A percentile compares a stretch with the other conserved stretches of the same genome.
Conservation (phyloP, 1,139 yeast species). For the Candida dubliniensis region DNA sequence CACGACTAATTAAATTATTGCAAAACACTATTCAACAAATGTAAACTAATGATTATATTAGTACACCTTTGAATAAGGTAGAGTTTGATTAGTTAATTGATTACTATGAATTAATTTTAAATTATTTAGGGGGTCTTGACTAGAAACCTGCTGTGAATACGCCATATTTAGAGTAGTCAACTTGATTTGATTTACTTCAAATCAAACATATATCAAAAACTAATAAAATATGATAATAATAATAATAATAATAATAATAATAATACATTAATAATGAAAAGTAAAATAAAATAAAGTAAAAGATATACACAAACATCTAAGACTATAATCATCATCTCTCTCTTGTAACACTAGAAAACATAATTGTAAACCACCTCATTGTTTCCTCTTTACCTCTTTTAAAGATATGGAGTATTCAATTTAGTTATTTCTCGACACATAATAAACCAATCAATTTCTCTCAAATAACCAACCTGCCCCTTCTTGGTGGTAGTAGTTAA, state of each 20-base stretch:
- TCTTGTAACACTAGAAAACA: no score
- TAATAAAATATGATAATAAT: not conserved
- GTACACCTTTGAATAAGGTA: no score
- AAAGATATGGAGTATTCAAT: conserved; percentile 63
- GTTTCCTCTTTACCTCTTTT: conserved; percentile 11
- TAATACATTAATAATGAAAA: not conserved
- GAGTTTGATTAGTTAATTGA: no score
- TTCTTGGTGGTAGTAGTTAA: conserved; percentile 3
- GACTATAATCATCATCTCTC: no score
- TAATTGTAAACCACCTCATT: not conserved
- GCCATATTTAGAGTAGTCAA: no score
- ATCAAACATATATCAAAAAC: no score
- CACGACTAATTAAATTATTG: no score
- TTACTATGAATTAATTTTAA: no score
- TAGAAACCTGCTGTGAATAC: no score
- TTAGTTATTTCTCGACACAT: conserved; percentile 81
- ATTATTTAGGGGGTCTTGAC: no score
- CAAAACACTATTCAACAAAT: no score
- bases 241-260: conserved; percentile 2
- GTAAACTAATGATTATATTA: not conserved
- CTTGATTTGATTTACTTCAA: no score
- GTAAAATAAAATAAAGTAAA: not conserved
- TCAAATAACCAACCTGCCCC: conserved; percentile 21
- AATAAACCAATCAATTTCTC: conserved; percentile 90
- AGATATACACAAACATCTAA: not conserved